Evolutionary conservation across 345 rosid species (phyloP).

Genomic region (Arabidopsis arenosa): DNA sequence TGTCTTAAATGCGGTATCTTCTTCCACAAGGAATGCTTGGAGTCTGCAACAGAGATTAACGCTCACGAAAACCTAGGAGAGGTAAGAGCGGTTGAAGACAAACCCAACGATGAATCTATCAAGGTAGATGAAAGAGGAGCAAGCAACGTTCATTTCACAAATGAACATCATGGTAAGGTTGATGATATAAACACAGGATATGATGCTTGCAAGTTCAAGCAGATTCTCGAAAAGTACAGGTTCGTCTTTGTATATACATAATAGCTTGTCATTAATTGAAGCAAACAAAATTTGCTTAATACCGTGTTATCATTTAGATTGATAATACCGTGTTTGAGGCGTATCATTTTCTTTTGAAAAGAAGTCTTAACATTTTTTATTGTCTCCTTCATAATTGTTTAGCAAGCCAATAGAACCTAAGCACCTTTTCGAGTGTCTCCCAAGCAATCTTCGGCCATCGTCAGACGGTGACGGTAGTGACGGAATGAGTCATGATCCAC

Average conservation of each 20-base stretch:
- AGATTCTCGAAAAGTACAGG: background rate
- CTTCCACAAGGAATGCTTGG: background rate
- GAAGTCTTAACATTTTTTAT: background rate
- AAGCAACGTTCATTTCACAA: background rate
- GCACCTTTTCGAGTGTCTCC: constrained; percentile 83
- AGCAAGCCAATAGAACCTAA: constrained; percentile 98
- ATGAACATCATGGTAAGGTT: constrained; percentile 3
- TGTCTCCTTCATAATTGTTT: constrained; percentile 31
- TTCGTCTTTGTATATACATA: background rate
- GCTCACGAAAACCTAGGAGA: background rate
- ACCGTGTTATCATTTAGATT: too few species aligned
- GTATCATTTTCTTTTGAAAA: background rate
- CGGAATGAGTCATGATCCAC: constrained; percentile 55
- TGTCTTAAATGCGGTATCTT: background rate
- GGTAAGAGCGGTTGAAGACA: background rate
- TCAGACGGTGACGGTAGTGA: constrained; percentile 49
- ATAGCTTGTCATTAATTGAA: too few species aligned
- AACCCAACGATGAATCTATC: background rate
- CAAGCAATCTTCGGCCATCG: constrained; percentile 73
- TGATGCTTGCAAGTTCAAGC: background rate
- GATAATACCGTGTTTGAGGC: too few species aligned
- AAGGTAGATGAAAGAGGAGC: background rate
- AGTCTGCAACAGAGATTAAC: background rate
- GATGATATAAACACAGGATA: background rate
- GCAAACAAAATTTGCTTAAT: too few species aligned